Conservation (phyloP, 2,329 filamentous ascomycete species). For the Colletotrichum siamense region DNA sequence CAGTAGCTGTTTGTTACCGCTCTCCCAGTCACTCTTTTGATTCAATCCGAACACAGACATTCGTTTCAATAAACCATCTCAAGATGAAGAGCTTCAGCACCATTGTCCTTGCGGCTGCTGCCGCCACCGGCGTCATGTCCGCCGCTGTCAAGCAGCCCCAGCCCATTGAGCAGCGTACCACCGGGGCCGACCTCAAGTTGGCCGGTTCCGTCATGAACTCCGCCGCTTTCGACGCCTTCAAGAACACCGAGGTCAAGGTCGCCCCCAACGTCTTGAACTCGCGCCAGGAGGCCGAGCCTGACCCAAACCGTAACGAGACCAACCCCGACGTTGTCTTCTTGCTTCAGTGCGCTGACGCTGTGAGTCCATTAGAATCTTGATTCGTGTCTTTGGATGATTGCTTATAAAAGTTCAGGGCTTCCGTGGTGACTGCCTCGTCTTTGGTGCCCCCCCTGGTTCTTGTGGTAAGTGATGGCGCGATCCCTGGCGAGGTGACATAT, state of each 20-base stretch:
- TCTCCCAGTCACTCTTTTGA: neutral
- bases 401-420: neutral
- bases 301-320: constrained; percentile 12
- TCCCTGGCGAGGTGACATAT: neutral
- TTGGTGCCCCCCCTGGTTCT: neutral
- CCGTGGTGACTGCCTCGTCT: constrained; percentile 11
- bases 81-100: constrained; percentile 16
- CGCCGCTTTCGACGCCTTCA: neutral
- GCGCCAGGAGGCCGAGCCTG: constrained; percentile 1
- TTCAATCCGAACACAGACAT: neutral
- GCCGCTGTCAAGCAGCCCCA: neutral
- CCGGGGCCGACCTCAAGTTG: neutral
- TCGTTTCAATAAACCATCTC: neutral
- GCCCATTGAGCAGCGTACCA: neutral
- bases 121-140: constrained; percentile 6
- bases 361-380: neutral
- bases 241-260: neutral
- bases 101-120: neutral
- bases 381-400: neutral
- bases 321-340: constrained; percentile 1
- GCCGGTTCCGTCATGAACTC: neutral
- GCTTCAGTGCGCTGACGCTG: neutral
- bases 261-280: neutral
- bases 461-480: neutral
- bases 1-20: neutral